Percentiles rank a stretch among this genome's conserved stretches.
Evolutionary conservation across 2,329 filamentous ascomycete genomes (phyloP).

Genomic region (Elsinoe ampelina): DNA sequence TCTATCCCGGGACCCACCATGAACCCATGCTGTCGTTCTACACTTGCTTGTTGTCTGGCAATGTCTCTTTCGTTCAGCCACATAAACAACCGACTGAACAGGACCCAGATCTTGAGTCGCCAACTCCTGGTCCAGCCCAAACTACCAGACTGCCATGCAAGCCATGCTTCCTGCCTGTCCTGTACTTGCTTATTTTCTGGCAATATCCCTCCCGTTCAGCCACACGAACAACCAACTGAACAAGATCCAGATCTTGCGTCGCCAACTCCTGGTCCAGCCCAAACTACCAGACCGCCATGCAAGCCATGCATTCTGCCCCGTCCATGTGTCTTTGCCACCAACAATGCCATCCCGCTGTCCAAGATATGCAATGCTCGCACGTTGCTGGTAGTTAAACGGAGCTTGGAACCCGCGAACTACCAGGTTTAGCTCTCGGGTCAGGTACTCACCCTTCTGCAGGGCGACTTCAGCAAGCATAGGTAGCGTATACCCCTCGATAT

Average conservation of each 20-base stretch:
- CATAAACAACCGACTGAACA: constrained; percentile 23
- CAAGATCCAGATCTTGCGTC: constrained; percentile 24
- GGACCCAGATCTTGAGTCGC: constrained; percentile 25
- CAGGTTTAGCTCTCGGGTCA: constrained; percentile 25
- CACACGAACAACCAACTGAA: constrained; percentile 23
- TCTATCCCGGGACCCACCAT: too few relatives aligned
- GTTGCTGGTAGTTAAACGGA: constrained; percentile 33
- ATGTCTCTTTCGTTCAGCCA: constrained; percentile 24
- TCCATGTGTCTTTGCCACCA: constrained; percentile 32
- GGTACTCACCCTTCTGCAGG: constrained; percentile 31
- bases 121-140: constrained; percentile 25
- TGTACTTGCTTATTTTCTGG: constrained; percentile 20
- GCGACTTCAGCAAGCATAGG: constrained; percentile 32
- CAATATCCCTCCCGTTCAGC: constrained; percentile 24
- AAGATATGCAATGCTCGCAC: constrained; percentile 33
- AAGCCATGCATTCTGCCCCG: constrained; percentile 34
- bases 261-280: constrained; percentile 25
- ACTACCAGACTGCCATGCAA: constrained; percentile 35
- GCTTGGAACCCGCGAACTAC: constrained; percentile 11
- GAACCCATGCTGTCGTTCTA: too few relatives aligned
- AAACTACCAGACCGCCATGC: constrained; percentile 34
- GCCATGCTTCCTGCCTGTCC: constrained; percentile 31
- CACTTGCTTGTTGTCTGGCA: constrained; percentile 20
- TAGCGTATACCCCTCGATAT: constrained; percentile 30
- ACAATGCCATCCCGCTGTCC: constrained; percentile 36